Percentiles rank a stretch among this genome's conserved stretches.
phyloP scores from a whole-genome alignment of 2,329 filamentous ascomycete genomes.

The Fusarium burgessii region DNA sequence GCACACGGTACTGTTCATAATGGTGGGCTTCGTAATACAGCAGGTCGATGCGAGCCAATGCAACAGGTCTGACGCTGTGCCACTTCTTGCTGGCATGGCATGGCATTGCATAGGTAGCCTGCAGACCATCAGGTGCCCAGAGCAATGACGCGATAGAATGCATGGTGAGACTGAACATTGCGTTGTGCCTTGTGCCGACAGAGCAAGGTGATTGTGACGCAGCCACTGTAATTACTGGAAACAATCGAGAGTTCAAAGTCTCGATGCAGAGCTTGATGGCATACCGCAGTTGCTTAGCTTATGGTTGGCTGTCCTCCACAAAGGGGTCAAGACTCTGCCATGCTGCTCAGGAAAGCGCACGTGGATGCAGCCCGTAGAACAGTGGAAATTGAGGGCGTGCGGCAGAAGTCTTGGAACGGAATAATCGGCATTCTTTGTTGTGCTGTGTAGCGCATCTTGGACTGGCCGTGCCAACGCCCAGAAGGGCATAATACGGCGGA shows the following conservation, averaged over 20 bases:
- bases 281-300: conserved; percentile 33
- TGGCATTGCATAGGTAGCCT: conserved; percentile 44
- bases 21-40: conserved; percentile 17
- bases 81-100: conserved; percentile 43
- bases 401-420: conserved; percentile 48
- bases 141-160: conserved; percentile 46
- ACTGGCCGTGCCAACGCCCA: conserved; percentile 36
- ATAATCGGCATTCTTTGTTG: conserved; percentile 43
- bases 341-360: conserved; percentile 37
- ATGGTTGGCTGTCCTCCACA: conserved; percentile 38
- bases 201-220: conserved; percentile 31
- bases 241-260: conserved; percentile 27
- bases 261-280: conserved; percentile 30
- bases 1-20: conserved; percentile 20
- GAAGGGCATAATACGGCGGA: conserved; percentile 36
- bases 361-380: conserved; percentile 42
- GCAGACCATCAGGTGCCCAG: conserved; percentile 46
- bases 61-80: conserved; percentile 39
- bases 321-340: conserved; percentile 39
- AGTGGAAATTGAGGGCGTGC: conserved; percentile 46
- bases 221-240: conserved; percentile 21
- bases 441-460: conserved; percentile 34
- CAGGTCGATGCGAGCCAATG: conserved; percentile 39
- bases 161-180: conserved; percentile 44
- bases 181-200: conserved; percentile 38